Evolutionary conservation across 23 red algal genomes (phyloP).

Genomic region (Pyropia yezoensis): DNA sequence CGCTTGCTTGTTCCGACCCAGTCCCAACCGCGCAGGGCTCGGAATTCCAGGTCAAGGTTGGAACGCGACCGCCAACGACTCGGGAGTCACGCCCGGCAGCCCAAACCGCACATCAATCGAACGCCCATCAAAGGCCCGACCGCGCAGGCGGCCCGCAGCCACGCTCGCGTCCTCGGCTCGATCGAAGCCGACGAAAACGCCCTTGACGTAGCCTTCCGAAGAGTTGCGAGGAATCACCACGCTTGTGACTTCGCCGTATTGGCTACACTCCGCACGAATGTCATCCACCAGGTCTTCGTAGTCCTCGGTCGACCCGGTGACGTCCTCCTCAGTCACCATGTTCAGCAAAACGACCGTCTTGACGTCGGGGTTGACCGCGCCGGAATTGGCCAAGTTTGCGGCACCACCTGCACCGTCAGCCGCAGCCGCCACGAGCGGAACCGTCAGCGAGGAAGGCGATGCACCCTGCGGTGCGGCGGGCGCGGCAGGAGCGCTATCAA

Average conservation of each 20-base stretch:
- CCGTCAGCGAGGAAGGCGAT: neutral
- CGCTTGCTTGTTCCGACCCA: no score
- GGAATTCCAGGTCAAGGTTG: no score
- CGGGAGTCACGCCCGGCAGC: no score
- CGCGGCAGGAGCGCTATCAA: neutral
- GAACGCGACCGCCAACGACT: no score
- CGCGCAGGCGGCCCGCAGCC: no score
- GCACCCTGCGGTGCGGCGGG: neutral
- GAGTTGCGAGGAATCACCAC: conserved; percentile 22
- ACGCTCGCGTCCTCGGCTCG: no score
- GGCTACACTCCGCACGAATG: conserved; percentile 25
- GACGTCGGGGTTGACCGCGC: neutral
- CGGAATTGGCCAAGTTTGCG: neutral
- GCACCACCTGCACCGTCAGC: neutral
- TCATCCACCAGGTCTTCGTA: conserved; percentile 47
- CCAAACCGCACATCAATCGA: no score
- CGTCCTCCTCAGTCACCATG: conserved; percentile 47
- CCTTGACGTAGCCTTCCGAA: no score
- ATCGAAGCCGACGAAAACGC: no score
- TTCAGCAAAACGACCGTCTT: conserved; percentile 21
- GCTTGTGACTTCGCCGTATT: conserved; percentile 32
- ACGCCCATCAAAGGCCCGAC: no score
- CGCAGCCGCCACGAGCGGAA: neutral
- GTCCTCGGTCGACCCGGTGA: conserved; percentile 29
- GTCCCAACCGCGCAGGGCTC: no score